Evolutionary conservation across 2,329 filamentous ascomycete species (phyloP).

Genomic region (Trichoderma hamatum): DNA sequence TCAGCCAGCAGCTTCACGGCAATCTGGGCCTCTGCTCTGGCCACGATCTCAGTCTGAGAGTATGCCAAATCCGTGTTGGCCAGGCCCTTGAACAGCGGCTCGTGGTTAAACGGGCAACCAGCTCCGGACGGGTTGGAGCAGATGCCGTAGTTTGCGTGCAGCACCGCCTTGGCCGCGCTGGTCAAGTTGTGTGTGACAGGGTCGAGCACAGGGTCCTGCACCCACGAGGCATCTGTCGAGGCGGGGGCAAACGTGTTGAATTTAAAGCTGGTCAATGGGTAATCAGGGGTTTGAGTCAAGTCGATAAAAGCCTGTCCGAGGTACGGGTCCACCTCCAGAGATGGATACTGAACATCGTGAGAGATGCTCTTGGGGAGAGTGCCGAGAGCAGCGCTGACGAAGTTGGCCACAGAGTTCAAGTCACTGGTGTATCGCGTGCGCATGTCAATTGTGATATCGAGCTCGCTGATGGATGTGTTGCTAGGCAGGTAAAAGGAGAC

Average conservation of each 20-base stretch:
- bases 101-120: constrained; percentile 30
- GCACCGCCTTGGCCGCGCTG: constrained; percentile 25
- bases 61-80: constrained; percentile 27
- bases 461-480: constrained; percentile 28
- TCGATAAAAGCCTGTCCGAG: constrained; percentile 25
- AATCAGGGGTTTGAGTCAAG: constrained; percentile 17
- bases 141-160: constrained; percentile 30
- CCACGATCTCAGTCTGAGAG: constrained; percentile 29
- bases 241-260: constrained; percentile 28
- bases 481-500: constrained; percentile 28
- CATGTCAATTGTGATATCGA: constrained; percentile 31
- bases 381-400: constrained; percentile 25
- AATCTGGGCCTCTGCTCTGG: constrained; percentile 27
- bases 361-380: constrained; percentile 18
- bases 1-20: constrained; percentile 27
- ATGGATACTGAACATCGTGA: constrained; percentile 29
- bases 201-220: constrained; percentile 27
- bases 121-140: constrained; percentile 11
- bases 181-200: constrained; percentile 15
- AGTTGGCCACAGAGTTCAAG: constrained; percentile 25
- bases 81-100: constrained; percentile 25
- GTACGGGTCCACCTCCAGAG: constrained; percentile 26
- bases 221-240: constrained; percentile 29
- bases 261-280: constrained; percentile 23
- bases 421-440: constrained; percentile 28